A percentile compares a stretch with the other conserved stretches of the same genome.
Evolutionary conservation across 2,329 filamentous ascomycete genomes (phyloP).

Genomic region (Pseudogymnoascus sp.): DNA sequence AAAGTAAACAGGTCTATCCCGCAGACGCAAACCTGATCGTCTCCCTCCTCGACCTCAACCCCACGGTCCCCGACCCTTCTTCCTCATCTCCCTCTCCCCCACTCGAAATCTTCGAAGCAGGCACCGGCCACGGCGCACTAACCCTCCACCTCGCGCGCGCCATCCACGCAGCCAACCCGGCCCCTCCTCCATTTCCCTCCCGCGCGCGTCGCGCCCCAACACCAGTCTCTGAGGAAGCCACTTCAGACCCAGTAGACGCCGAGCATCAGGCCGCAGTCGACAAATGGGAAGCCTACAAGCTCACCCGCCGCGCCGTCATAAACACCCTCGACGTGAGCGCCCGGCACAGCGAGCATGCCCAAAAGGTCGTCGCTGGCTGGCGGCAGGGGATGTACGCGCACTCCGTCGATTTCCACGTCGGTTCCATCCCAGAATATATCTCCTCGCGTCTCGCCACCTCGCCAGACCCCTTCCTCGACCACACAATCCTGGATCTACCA

Average conservation of each 20-base stretch:
- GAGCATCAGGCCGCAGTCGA: conserved; percentile 24
- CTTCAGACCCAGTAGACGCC: conserved; percentile 16
- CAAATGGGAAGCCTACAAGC: conserved; percentile 36
- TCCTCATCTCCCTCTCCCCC: conserved; percentile 32
- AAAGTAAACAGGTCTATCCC: conserved; percentile 53
- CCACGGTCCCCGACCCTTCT: conserved; percentile 55
- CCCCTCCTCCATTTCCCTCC: conserved; percentile 33
- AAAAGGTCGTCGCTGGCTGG: conserved; percentile 57
- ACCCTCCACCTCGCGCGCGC: conserved; percentile 69
- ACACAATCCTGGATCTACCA: conserved; percentile 68
- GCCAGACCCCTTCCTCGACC: conserved; percentile 55
- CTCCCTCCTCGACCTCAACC: conserved; percentile 66
- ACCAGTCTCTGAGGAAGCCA: conserved; percentile 15
- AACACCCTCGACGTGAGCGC: conserved; percentile 63
- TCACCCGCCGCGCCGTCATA: conserved; percentile 57
- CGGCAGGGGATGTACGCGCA: conserved; percentile 60
- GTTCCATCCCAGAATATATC: conserved; percentile 57
- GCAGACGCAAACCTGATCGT: conserved; percentile 69
- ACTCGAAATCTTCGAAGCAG: conserved; percentile 73
- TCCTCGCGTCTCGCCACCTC: conserved; percentile 36
- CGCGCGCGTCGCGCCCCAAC: conserved; percentile 15
- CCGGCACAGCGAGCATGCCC: conserved; percentile 55
- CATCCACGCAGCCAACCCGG: conserved; percentile 63
- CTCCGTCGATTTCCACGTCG: conserved; percentile 67
- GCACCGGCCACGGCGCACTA: conserved; percentile 74